Evolutionary conservation across 139 green algal species (phyloP).

Genomic region (Pseudopediastrum boryanum): DNA sequence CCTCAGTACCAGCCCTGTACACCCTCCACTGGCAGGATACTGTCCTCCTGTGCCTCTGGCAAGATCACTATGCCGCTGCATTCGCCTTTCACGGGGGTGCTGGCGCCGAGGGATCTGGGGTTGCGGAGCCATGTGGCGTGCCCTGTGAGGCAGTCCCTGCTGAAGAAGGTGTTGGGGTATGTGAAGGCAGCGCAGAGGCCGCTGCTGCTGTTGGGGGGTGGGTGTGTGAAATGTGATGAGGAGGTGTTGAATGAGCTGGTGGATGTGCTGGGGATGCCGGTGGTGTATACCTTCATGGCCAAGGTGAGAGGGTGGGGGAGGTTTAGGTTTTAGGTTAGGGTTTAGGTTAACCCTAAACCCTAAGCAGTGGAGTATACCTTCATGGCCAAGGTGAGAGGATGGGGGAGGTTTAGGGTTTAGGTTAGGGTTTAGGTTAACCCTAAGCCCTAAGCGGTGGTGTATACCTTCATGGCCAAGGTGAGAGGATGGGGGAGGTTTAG

Average conservation of each 20-base stretch:
- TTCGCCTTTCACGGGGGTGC: not conserved
- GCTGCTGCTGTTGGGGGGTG: conserved; percentile 13
- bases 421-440: no score
- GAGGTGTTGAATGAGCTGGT: not conserved
- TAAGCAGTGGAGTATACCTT: no score
- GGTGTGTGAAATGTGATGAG: not conserved
- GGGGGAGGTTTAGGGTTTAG: no score
- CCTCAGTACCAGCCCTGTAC: no score
- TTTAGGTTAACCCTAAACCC: no score
- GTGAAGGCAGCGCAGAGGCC: not conserved
- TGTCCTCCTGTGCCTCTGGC: no score
- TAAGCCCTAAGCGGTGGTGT: no score
- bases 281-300: conserved; percentile 13
- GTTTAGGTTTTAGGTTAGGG: no score
- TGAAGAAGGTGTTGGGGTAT: not conserved
- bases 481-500: no score
- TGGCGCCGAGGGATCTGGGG: not conserved
- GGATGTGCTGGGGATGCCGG: conserved; percentile 12
- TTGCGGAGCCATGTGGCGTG: conserved; percentile 5
- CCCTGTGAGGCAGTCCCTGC: not conserved
- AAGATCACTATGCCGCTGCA: not conserved
- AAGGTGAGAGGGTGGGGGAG: not conserved
- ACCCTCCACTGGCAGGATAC: no score
- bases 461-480: no score
- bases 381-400: no score